A percentile compares a stretch with the other conserved stretches of the same genome.
Conservation (phyloP, 139 green algal species). For the Diplosphaera chodatii region DNA sequence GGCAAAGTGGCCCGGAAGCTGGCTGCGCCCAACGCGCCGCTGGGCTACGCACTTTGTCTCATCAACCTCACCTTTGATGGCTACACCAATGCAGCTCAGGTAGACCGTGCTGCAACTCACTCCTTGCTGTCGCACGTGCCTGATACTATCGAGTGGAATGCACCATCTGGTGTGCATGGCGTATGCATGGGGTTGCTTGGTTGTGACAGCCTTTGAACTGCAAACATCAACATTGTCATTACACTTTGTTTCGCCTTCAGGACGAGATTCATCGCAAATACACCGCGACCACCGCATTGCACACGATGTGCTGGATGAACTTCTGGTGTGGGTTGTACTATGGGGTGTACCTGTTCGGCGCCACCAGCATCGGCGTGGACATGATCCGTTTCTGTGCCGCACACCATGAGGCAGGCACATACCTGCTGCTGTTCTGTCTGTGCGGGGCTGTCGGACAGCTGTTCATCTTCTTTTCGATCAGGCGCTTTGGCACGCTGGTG, state of each 20-base stretch:
- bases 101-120: no score
- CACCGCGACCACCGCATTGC: slow-evolving; percentile 56
- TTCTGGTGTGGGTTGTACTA: slow-evolving; percentile 85
- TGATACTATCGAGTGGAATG: no score
- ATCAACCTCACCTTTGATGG: slow-evolving; percentile 92
- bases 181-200: no score
- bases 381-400: slow-evolving; percentile 64
- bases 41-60: slow-evolving; percentile 87
- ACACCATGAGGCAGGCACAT: slow-evolving; percentile 59
- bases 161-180: no score
- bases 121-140: no score
- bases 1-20: slow-evolving; percentile 62
- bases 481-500: slow-evolving; percentile 80
- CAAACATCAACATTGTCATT: no score
- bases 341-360: slow-evolving; percentile 64
- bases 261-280: slow-evolving; percentile 76
- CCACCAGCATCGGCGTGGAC: slow-evolving; percentile 34
- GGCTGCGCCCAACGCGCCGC: slow-evolving; percentile 67
- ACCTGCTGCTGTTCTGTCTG: slow-evolving; percentile 87
- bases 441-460: slow-evolving; percentile 92
- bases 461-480: slow-evolving; percentile 98
- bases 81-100: slow-evolving; percentile 91
- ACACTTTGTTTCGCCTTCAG: no score
- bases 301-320: slow-evolving; percentile 99
- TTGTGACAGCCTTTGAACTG: no score